Conservation (phyloP, 2,329 filamentous ascomycete species). For the Chaetomiaceae sp. region DNA sequence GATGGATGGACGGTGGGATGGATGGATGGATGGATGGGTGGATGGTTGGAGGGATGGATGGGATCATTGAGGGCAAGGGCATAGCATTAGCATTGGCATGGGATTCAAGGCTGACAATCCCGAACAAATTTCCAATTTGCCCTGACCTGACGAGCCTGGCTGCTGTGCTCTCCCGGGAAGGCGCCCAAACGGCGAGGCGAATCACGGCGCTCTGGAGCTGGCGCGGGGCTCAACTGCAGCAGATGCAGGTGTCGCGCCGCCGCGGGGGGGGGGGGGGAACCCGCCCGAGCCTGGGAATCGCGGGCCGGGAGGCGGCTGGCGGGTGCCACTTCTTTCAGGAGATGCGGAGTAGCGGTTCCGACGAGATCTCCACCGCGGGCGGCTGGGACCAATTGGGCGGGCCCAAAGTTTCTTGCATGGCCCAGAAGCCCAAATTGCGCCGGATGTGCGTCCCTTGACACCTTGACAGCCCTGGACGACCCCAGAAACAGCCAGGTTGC, state of each 20-base stretch:
- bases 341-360: constrained; percentile 30
- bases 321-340: constrained; percentile 28
- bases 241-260: constrained; percentile 3
- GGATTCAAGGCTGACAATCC: background rate
- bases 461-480: constrained; percentile 12
- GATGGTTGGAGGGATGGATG: too few species aligned
- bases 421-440: constrained; percentile 23
- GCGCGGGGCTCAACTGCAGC: too few species aligned
- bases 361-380: constrained; percentile 16
- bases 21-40: too few species aligned
- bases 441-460: constrained; percentile 22
- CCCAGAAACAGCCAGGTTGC: background rate
- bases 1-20: too few species aligned
- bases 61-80: too few species aligned
- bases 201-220: constrained; percentile 10
- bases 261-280: too few species aligned
- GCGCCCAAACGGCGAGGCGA: constrained; percentile 12
- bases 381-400: constrained; percentile 20
- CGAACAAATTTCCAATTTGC: background rate
- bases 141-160: background rate
- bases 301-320: constrained; percentile 29
- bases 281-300: constrained; percentile 24
- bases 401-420: constrained; percentile 20
- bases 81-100: too few species aligned
- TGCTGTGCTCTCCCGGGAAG: background rate